Conservation (phyloP, 768 basidiomycete genomes). For the Kwoniella sp. region DNA sequence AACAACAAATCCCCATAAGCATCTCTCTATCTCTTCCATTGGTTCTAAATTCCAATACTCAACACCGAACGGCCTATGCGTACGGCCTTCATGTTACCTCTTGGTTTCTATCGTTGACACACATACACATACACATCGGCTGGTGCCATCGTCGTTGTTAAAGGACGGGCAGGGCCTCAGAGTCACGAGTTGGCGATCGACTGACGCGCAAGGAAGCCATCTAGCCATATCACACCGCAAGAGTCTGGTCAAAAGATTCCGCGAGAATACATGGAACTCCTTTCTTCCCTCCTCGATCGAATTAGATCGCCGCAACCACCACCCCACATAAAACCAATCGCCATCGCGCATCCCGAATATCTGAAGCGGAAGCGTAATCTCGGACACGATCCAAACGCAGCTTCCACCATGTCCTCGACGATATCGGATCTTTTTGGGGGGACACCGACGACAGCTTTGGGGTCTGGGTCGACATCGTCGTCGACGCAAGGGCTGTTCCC, state of each 20-base stretch:
- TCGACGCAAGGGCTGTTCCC: conserved; percentile 32
- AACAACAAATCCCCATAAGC: background rate
- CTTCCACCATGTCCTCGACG: conserved; percentile 6
- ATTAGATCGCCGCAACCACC: background rate
- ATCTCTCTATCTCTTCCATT: background rate
- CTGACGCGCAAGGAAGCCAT: background rate
- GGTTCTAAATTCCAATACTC: background rate
- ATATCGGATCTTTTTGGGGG: conserved; percentile 11
- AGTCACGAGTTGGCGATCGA: no score
- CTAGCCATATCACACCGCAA: background rate
- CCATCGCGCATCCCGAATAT: no score
- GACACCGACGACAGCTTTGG: background rate
- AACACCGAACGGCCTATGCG: no score
- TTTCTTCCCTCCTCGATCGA: background rate
- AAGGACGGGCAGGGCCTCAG: no score
- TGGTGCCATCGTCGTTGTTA: no score
- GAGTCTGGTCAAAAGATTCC: no score
- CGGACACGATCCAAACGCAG: conserved; percentile 22
- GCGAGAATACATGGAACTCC: background rate
- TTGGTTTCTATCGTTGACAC: no score
- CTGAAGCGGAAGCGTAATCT: conserved; percentile 6
- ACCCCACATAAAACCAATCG: background rate
- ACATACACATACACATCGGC: no score
- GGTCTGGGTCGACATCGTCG: conserved; percentile 3
- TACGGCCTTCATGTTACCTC: no score